Conservation (phyloP, 345 rosid species). For the Pistacia vera region DNA sequence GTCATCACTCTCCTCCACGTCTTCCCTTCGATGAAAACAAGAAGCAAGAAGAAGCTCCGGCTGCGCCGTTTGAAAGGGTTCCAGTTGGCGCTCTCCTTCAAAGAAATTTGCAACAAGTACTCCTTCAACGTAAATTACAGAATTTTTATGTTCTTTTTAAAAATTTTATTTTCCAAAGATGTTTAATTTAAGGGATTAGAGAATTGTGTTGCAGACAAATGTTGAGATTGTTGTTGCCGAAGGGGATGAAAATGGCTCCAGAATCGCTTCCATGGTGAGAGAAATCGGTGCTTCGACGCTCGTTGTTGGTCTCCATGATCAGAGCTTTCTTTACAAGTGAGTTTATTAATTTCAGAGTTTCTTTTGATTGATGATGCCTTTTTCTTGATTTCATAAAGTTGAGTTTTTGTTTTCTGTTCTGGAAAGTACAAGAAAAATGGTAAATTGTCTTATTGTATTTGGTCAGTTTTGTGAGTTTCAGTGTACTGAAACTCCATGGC, state of each 20-base stretch:
- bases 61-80: conserved; percentile 50
- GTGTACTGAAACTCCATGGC: conserved; percentile 11
- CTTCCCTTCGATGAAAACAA: conserved; percentile 34
- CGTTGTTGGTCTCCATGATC: conserved; percentile 87
- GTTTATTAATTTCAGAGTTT: conserved; percentile 6
- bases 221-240: conserved; percentile 81
- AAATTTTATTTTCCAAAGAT: background rate
- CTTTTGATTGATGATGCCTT: no score
- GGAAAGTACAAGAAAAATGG: background rate
- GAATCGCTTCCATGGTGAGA: conserved; percentile 62
- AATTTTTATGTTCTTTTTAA: background rate
- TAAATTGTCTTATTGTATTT: background rate
- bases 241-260: conserved; percentile 76
- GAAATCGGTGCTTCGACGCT: conserved; percentile 81
- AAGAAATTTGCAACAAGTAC: conserved; percentile 45
- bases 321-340: conserved; percentile 91
- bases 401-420: background rate
- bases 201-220: conserved; percentile 33
- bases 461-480: background rate
- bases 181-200: background rate
- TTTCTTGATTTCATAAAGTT: background rate
- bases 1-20: conserved; percentile 60
- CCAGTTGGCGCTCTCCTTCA: conserved; percentile 61
- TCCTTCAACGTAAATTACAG: conserved; percentile 46
- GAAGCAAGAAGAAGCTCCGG: conserved; percentile 47